Base-by-base conservation (phyloP, 352 stramenopile species). In the Phytopythium helicoides region DNA sequence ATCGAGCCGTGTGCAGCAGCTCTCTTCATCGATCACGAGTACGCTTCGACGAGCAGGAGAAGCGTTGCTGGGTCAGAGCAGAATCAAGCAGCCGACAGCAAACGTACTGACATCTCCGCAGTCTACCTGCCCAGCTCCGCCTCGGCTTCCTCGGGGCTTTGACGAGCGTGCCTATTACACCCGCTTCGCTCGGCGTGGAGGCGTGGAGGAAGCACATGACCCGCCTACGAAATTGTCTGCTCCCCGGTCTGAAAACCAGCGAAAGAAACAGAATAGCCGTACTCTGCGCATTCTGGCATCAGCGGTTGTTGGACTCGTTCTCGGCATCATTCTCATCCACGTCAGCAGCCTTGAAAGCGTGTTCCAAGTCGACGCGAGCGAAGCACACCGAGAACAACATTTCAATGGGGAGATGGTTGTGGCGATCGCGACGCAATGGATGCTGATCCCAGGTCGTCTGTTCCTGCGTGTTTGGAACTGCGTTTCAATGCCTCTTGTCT, bases 381-480 rank as follows among this genome's bases (percentile, higher is more conserved):
- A 69, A 34, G 61, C 62, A 4, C 57, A 45, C 10, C 50, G 60
- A 6, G 45, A 41, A 6, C 68, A 65, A 55, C 40, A 51, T 10
- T 53, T 38, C 28, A 77, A 72, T n/a, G 65, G 62, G 0, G 68
- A 66, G 35, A 33, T 75, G 50, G 37, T 64, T 10, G 19, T 79
- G n/a, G 39, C 66, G 15, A 18, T 36, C 16, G 56, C 42, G 1
- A 56, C 55, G 2, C 63, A 55, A 18, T 86, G 75, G 75, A 45
- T 86, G 8, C 39, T 81, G 33, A 40, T 83, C 0, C 75, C 75
- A 7, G 71, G 69, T 0, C 55, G 66, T 21, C 54, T 86, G 8
- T 86, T 86, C 26, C 18, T 77, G 6, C 71, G 75, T 1, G 47
- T 68, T 1, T 86, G 75, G 75, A 72, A 61, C 40, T 76, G 68